Evolutionary conservation across 768 basidiomycete genomes (phyloP).

Genomic region (Tubosaeta brunneosetosa): DNA sequence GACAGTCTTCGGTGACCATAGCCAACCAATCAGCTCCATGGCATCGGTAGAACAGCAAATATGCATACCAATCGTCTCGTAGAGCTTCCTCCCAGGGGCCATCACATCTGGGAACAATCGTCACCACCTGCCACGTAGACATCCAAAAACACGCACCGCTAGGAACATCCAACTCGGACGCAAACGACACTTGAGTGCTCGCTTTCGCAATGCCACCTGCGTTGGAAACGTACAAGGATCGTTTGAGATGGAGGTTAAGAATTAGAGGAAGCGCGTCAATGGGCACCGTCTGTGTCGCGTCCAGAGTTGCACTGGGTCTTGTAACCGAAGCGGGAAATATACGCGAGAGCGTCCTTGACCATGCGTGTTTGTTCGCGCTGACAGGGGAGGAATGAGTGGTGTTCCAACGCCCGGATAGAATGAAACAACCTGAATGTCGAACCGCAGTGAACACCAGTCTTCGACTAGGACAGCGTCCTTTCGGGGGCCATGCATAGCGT

Average conservation of each 20-base stretch:
- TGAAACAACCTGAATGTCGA: constrained; percentile 76
- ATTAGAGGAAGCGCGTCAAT: constrained; percentile 83
- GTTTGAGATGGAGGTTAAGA: constrained; percentile 83
- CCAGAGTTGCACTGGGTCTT: constrained; percentile 53
- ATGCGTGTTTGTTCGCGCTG: constrained; percentile 71
- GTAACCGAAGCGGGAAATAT: constrained; percentile 64
- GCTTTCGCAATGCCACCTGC: constrained; percentile 81
- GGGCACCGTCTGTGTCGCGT: constrained; percentile 68
- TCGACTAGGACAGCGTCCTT: constrained; percentile 87
- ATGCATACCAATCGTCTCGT: constrained; percentile 67
- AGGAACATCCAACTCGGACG: constrained; percentile 72
- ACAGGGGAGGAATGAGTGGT: not conserved
- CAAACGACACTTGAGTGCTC: constrained; percentile 74
- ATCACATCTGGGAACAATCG: constrained; percentile 47
- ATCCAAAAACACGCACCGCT: constrained; percentile 38
- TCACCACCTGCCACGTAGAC: not conserved
- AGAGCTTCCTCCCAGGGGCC: constrained; percentile 45
- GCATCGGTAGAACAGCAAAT: constrained; percentile 80
- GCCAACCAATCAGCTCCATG: not conserved
- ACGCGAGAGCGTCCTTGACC: constrained; percentile 76
- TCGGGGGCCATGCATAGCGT: constrained; percentile 73
- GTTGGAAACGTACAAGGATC: constrained; percentile 80
- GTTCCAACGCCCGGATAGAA: no score
- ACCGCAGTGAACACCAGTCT: constrained; percentile 82
- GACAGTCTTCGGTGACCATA: not conserved